Evolutionary conservation across 73 alveolate species (phyloP).

Genomic region (Chromera velia): DNA sequence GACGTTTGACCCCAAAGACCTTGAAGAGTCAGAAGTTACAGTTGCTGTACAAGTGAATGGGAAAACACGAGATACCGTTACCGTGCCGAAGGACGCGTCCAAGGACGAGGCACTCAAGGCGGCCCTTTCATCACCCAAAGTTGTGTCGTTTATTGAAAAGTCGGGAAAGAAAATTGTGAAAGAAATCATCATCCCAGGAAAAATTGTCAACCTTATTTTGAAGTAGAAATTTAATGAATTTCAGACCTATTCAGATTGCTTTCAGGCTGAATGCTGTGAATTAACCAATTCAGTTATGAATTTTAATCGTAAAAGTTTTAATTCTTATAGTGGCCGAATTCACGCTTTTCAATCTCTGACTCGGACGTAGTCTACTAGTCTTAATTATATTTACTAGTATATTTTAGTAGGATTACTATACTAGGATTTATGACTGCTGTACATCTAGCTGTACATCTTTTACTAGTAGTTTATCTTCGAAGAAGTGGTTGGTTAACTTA

Average conservation of each 20-base stretch:
- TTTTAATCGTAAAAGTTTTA: too few species aligned
- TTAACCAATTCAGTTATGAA: too few species aligned
- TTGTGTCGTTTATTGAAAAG: not conserved
- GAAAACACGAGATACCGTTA: not conserved
- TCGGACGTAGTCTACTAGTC: slow-evolving; percentile 13
- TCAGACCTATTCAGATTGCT: not conserved
- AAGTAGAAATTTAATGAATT: too few species aligned
- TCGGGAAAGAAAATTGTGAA: not conserved
- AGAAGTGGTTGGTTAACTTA: too few species aligned
- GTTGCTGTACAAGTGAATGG: not conserved
- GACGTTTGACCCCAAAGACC: not conserved
- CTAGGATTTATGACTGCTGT: too few species aligned
- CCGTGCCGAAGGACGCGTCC: too few species aligned
- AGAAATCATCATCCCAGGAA: not conserved
- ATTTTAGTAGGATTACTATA: too few species aligned
- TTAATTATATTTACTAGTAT: not conserved
- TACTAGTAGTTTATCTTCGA: too few species aligned
- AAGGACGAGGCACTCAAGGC: too few species aligned
- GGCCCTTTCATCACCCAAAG: not conserved
- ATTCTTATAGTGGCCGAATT: too few species aligned
- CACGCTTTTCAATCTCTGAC: not conserved
- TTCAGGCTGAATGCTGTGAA: not conserved
- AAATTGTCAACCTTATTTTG: not conserved
- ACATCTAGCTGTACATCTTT: too few species aligned
- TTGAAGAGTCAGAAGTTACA: not conserved